phyloP scores from a whole-genome alignment of 169 alveolate genomes.

The Neospora caninum region DNA sequence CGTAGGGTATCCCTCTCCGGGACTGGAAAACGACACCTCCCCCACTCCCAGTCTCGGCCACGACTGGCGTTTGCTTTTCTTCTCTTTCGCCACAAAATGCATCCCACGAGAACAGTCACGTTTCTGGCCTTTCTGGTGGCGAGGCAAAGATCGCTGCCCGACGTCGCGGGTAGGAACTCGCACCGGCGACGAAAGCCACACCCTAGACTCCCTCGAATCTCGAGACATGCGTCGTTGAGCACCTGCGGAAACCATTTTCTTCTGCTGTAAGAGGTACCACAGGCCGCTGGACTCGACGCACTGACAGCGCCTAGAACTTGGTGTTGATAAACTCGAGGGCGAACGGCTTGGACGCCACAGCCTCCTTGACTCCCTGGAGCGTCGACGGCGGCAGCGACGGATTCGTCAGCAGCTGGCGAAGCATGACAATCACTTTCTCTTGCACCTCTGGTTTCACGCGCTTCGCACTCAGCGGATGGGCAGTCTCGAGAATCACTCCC shows the following conservation, averaged over 20 bases:
- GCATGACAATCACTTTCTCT: constrained; percentile 14
- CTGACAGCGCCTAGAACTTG: background rate
- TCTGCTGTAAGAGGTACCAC: background rate
- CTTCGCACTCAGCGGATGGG: constrained; percentile 3
- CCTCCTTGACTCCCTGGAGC: constrained; percentile 19
- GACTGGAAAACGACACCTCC: too few species aligned
- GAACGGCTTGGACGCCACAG: constrained; percentile 35
- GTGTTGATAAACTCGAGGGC: constrained; percentile 15
- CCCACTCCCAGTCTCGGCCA: too few species aligned
- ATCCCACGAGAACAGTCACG: too few species aligned
- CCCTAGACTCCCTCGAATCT: too few species aligned
- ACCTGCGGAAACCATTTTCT: too few species aligned
- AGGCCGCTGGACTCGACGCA: background rate
- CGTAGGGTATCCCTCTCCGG: background rate
- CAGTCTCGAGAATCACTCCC: constrained; percentile 28
- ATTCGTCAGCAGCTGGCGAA: constrained; percentile 24
- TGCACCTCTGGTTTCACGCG: constrained; percentile 9
- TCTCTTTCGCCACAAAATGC: too few species aligned
- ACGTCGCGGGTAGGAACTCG: too few species aligned
- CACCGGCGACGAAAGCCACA: too few species aligned
- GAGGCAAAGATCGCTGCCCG: too few species aligned
- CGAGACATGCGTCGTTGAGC: too few species aligned
- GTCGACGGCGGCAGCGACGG: constrained; percentile 23
- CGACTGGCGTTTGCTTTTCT: too few species aligned
- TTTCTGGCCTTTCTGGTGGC: too few species aligned